Conservation (phyloP, 2,329 filamentous ascomycete species). For the Penicillium sp. region DNA sequence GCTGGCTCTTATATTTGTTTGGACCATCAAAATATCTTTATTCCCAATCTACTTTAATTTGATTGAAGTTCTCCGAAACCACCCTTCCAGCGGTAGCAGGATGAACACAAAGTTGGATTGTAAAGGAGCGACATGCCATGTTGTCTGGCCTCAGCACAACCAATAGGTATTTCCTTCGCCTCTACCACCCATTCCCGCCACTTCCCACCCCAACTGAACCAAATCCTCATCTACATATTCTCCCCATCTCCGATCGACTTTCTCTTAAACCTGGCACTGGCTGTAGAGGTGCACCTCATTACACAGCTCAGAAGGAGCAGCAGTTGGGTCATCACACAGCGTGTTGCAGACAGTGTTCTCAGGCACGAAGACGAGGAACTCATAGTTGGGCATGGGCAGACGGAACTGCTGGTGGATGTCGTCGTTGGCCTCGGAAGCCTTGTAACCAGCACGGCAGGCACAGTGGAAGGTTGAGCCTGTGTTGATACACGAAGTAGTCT, state of each 20-base stretch:
- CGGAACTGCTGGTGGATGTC: constrained; percentile 38
- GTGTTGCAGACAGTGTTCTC: constrained; percentile 37
- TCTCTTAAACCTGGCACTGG: constrained; percentile 28
- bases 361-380: constrained; percentile 41
- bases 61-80: neutral
- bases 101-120: constrained; percentile 1
- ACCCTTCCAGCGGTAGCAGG: neutral
- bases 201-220: neutral
- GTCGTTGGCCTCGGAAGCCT: constrained; percentile 33
- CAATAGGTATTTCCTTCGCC: no score
- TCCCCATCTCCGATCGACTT: neutral
- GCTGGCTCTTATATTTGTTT: constrained; percentile 15
- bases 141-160: no score
- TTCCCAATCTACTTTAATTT: constrained; percentile 7
- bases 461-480: constrained; percentile 42
- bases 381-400: constrained; percentile 37
- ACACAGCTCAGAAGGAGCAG: constrained; percentile 33
- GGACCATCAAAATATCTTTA: constrained; percentile 20
- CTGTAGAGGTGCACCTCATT: constrained; percentile 34
- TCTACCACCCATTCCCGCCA: no score
- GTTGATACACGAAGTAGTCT: constrained; percentile 47
- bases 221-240: neutral
- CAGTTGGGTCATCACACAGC: constrained; percentile 35
- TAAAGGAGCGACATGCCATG: constrained; percentile 6
- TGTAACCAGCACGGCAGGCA: constrained; percentile 44